Base-by-base conservation (phyloP, 2,329 filamentous ascomycete genomes). In the Fusarium denticulatum region DNA sequence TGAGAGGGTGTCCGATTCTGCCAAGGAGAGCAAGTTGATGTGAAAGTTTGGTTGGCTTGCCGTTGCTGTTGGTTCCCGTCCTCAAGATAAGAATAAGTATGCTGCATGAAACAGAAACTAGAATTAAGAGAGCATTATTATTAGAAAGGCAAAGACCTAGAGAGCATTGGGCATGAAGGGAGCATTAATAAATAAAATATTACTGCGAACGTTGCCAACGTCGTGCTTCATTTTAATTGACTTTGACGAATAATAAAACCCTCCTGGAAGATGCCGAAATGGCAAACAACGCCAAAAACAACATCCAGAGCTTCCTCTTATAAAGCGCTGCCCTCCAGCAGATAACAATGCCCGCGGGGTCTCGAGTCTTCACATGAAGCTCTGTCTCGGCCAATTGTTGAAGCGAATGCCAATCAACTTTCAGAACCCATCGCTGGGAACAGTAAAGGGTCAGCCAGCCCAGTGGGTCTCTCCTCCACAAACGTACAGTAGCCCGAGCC, bases 1-100 rank as follows among this genome's bases (percentile, higher is more conserved):
- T 11, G 82, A 82, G 40, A 84, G 85, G 73, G 86, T 92, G 28
- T 78, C 77, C 59, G 76, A 75, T 42, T 64, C 76, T 28, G 71
- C 74, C 22, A 69, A 69, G 20, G 63, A 57, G 16, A 59, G 40
- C 30, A 56, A 66, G 42, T 43, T 64, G 64, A 72, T 74, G 66
- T 77, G 67, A 71, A 68, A 45, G 43, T 34, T 52, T 52, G 52
- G 47, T 49, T 56, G 39, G 36, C 37, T 55, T 57, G 57, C 45
- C 64, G 53, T 58, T 59, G 36, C 45, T 43, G 36, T 53, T 45
- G 36, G 30, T 42, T 52, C 56, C 50, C 36, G 20, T 14, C 24
- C 49, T 40, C 39, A 37, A 53, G 42, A 59, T 30, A 52, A 61
- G 59, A 72, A 59, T 59, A 65, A 64, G 47, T 59, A 65, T 56